Evolutionary conservation across 257 asterid species (phyloP).

Genomic region (Handroanthus guayacan): DNA sequence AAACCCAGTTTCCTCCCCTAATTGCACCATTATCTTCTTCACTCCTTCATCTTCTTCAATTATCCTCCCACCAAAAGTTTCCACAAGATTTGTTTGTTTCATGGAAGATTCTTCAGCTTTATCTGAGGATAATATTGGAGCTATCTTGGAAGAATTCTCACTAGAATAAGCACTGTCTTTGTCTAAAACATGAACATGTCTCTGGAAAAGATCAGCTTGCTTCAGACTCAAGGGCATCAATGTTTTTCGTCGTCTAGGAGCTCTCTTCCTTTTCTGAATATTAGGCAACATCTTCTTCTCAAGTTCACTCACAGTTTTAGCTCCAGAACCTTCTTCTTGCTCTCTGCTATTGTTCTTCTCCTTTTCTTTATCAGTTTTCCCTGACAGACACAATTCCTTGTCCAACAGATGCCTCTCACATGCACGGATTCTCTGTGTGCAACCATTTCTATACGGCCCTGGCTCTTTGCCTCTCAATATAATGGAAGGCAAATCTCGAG

Average conservation of each 20-base stretch:
- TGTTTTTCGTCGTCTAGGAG: slow-evolving; percentile 47
- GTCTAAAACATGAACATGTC: slow-evolving; percentile 37
- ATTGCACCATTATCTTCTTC: slow-evolving; percentile 37
- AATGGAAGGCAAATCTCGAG: slow-evolving; percentile 67
- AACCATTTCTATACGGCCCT: slow-evolving; percentile 66
- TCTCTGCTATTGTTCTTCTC: slow-evolving; percentile 33
- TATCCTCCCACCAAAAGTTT: slow-evolving; percentile 24
- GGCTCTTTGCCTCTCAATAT: slow-evolving; percentile 66
- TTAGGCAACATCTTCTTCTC: slow-evolving; percentile 47
- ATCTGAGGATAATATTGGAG: slow-evolving; percentile 32
- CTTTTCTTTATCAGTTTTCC: slow-evolving; percentile 39
- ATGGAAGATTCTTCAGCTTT: slow-evolving; percentile 43
- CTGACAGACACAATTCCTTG: slow-evolving; percentile 47
- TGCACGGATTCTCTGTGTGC: slow-evolving; percentile 82
- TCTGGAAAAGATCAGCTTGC: slow-evolving; percentile 36
- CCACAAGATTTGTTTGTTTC: slow-evolving; percentile 26
- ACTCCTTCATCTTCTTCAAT: slow-evolving; percentile 36
- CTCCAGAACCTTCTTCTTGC: slow-evolving; percentile 39
- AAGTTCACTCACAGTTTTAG: slow-evolving; percentile 38
- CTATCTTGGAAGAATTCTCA: slow-evolving; percentile 34
- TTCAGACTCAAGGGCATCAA: slow-evolving; percentile 32
- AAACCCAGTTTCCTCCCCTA: slow-evolving; percentile 42
- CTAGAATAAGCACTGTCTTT: slow-evolving; percentile 22
- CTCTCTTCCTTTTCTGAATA: slow-evolving; percentile 59
- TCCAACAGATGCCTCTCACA: slow-evolving; percentile 58